These are phyloP conservation scores for Chalaropsis ovoidea DNA, from an alignment of 2,329 filamentous ascomycete genomes.

Conservation along the genomic window DNA sequence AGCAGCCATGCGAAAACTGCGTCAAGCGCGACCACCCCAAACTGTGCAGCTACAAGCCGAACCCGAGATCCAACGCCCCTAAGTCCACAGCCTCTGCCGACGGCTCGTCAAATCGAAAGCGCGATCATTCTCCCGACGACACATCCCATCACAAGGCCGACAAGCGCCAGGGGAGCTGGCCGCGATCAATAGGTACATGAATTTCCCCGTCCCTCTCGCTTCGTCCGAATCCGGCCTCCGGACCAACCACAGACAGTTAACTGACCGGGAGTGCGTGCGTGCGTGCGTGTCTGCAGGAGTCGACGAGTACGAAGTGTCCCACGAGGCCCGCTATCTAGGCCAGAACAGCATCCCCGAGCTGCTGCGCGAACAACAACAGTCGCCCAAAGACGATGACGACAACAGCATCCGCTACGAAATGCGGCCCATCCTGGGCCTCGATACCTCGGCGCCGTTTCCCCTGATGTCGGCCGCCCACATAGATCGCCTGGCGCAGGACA, in stretches of 20 bases:
- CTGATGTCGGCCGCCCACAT: slow-evolving; percentile 56
- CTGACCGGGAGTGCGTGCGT: slow-evolving; percentile 18
- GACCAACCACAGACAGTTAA: neutral
- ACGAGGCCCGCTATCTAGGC: slow-evolving; percentile 51
- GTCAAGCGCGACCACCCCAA: slow-evolving; percentile 55
- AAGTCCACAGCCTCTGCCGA: slow-evolving; percentile 24
- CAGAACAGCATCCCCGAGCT: slow-evolving; percentile 60
- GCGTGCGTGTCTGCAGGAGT: slow-evolving; percentile 28
- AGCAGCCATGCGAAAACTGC: slow-evolving; percentile 58
- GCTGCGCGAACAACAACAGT: slow-evolving; percentile 48
- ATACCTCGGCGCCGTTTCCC: slow-evolving; percentile 56
- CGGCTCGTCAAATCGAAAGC: slow-evolving; percentile 31
- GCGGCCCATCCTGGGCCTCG: slow-evolving; percentile 54
- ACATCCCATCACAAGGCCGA: slow-evolving; percentile 31
- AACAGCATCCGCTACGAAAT: slow-evolving; percentile 54
- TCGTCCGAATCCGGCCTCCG: slow-evolving; percentile 16
- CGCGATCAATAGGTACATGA: slow-evolving; percentile 34
- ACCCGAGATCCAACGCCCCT: slow-evolving; percentile 33
- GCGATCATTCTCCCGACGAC: slow-evolving; percentile 38
- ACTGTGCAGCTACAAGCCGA: slow-evolving; percentile 58
- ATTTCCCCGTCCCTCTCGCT: neutral
- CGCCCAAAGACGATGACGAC: slow-evolving; percentile 42
- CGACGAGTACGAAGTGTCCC: slow-evolving; percentile 45
- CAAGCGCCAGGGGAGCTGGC: slow-evolving; percentile 36
- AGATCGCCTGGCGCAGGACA: slow-evolving; percentile 50